These are phyloP conservation scores for Lasiodiplodia sp. DNA, from an alignment of 2,329 filamentous ascomycete species.

Conservation along the genomic window DNA sequence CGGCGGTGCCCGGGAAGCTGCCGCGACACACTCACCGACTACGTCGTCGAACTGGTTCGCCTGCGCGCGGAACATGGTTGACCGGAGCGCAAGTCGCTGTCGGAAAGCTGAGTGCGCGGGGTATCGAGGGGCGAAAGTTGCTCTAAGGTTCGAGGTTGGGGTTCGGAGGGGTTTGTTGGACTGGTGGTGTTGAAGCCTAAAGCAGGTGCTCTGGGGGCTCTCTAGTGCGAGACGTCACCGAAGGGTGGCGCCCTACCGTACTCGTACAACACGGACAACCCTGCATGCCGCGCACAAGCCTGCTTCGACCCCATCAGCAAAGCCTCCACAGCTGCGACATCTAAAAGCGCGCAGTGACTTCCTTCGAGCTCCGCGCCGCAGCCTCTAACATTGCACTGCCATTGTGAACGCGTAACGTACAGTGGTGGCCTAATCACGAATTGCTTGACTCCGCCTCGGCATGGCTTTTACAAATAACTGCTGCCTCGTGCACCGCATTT, in stretches of 20 bases:
- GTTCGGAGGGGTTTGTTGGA: neutral
- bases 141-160: neutral
- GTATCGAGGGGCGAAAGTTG: neutral
- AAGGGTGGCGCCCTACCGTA: constrained; percentile 8
- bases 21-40: constrained; percentile 62
- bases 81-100: neutral
- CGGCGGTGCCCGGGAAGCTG: constrained; percentile 17
- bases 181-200: constrained; percentile 26
- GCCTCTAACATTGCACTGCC: constrained; percentile 8
- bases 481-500: neutral
- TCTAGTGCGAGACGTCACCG: constrained; percentile 19
- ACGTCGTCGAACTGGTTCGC: constrained; percentile 75
- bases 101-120: neutral
- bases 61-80: constrained; percentile 58
- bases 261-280: constrained; percentile 10
- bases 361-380: neutral
- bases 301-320: neutral
- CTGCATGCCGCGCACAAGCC: neutral
- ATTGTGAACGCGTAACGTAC: constrained; percentile 9
- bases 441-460: neutral
- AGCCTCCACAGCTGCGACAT: constrained; percentile 19
- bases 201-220: constrained; percentile 13
- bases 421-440: constrained; percentile 1
- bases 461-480: neutral
- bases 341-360: neutral